A percentile compares a stretch with the other conserved stretches of the same genome.
These are phyloP conservation scores for Lasiodiplodia sp. DNA, from an alignment of 2,329 filamentous ascomycete genomes.

Conservation along the genomic window DNA sequence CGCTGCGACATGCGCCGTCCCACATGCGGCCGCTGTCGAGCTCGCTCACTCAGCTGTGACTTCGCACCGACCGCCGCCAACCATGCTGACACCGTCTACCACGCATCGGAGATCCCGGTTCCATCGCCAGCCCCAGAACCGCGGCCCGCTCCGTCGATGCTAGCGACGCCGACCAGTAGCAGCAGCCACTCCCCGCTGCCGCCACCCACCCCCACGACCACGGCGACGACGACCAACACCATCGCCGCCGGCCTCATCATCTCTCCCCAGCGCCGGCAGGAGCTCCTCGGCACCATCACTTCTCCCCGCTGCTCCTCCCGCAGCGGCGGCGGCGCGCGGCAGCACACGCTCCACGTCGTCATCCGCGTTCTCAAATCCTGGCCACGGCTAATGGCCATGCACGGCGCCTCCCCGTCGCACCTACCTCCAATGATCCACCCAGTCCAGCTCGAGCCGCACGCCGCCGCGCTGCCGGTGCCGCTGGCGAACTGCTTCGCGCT, in stretches of 20 bases:
- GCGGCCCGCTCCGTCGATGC: background rate
- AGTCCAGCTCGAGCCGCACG: background rate
- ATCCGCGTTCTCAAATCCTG: background rate
- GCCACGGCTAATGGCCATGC: background rate
- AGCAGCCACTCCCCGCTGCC: too few species aligned
- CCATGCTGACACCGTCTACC: background rate
- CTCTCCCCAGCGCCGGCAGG: too few species aligned
- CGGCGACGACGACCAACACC: too few species aligned
- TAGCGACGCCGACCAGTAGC: too few species aligned
- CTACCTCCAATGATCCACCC: background rate
- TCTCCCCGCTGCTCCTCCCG: background rate
- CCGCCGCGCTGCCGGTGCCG: background rate
- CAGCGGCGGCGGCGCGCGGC: background rate
- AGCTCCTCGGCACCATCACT: background rate
- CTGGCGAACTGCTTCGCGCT: background rate
- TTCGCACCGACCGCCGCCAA: background rate
- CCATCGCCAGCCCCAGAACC: background rate
- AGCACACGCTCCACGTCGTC: background rate
- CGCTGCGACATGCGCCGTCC: slow-evolving; percentile 5
- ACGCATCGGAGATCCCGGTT: background rate
- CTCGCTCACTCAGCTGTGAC: background rate
- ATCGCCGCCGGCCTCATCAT: too few species aligned
- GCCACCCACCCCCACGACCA: too few species aligned
- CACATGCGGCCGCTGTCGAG: background rate
- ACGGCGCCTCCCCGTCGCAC: background rate